Conservation (phyloP, 176 grass and related monocot genomes). For the Eragrostis nindensis region DNA sequence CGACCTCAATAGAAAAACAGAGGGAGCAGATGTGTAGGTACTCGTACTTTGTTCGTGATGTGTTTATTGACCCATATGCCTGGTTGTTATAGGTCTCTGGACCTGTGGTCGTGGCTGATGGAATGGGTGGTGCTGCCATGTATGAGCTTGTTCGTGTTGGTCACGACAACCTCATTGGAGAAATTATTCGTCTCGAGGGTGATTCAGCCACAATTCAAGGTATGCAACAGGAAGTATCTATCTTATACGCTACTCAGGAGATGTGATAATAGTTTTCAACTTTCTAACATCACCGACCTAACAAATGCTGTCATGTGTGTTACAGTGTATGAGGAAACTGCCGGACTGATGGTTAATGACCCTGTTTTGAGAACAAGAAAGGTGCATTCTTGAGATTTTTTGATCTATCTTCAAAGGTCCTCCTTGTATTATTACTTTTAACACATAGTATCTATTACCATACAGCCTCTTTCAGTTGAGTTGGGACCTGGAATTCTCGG, state of each 20-base stretch:
- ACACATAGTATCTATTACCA: constrained; percentile 18
- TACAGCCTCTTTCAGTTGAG: constrained; percentile 89
- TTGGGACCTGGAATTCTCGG: constrained; percentile 92
- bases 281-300: constrained; percentile 10
- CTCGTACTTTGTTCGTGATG: neutral
- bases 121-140: constrained; percentile 80
- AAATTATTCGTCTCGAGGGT: constrained; percentile 61
- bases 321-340: constrained; percentile 71
- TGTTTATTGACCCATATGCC: neutral
- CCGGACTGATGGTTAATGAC: constrained; percentile 68
- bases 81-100: constrained; percentile 70
- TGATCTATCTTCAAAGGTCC: neutral
- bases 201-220: constrained; percentile 84
- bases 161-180: constrained; percentile 55
- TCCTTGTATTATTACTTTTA: constrained; percentile 26
- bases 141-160: constrained; percentile 70
- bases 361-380: constrained; percentile 68
- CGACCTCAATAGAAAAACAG: too few species aligned
- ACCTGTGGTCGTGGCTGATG: constrained; percentile 91
- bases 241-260: constrained; percentile 3
- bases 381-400: constrained; percentile 37
- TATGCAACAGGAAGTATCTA: constrained; percentile 25
- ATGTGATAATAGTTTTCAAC: neutral
- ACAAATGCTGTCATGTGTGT: constrained; percentile 5
- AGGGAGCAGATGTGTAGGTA: neutral